phyloP scores from a whole-genome alignment of 164 flowering plant genomes.

The Chloranthus sessilifolius region DNA sequence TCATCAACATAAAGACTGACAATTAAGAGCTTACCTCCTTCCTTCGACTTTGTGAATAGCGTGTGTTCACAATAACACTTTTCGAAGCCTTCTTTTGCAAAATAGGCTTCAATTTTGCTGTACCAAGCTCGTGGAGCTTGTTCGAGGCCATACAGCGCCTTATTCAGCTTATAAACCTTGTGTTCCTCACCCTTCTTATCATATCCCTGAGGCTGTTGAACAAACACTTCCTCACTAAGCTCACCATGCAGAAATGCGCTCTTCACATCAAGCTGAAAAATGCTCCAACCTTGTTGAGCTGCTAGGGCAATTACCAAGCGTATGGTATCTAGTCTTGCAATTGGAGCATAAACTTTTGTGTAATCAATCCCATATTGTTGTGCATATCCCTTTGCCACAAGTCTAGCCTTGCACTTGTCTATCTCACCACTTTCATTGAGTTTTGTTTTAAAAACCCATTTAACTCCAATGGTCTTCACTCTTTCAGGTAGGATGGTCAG shows the following conservation, averaged over 20 bases:
- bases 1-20: conserved; percentile 12
- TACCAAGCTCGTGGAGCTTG: too few species aligned
- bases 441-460: too few species aligned
- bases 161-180: too few species aligned
- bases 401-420: background rate
- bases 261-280: too few species aligned
- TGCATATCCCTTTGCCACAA: background rate
- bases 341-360: conserved; percentile 1
- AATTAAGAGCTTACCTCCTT: background rate
- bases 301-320: conserved; percentile 8
- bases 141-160: too few species aligned
- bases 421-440: background rate
- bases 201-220: too few species aligned
- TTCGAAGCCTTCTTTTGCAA: background rate
- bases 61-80: conserved; percentile 14
- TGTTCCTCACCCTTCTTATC: too few species aligned
- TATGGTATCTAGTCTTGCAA: conserved; percentile 10
- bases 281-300: conserved; percentile 5
- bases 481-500: background rate
- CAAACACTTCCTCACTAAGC: too few species aligned
- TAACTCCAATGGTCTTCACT: background rate
- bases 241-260: too few species aligned
- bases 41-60: too few species aligned
- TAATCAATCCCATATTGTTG: conserved; percentile 1
- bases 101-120: background rate